A percentile compares a stretch with the other conserved stretches of the same genome.
phyloP scores from a whole-genome alignment of 768 basidiomycete genomes.

The Suillus occidentalis region DNA sequence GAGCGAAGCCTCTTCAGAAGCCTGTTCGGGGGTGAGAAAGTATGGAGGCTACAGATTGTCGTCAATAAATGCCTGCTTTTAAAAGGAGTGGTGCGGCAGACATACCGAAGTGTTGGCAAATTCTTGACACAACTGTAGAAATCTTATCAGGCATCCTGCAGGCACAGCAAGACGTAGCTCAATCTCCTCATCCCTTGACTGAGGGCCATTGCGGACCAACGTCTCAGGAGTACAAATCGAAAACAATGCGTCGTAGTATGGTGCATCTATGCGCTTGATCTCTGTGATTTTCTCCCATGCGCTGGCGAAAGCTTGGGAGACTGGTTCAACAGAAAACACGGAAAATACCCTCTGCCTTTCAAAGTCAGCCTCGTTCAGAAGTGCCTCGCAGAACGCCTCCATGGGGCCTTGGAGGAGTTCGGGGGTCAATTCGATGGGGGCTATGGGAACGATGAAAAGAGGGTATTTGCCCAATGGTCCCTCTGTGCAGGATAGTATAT shows the following conservation, averaged over 20 bases:
- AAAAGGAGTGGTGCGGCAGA: slow-evolving; percentile 11
- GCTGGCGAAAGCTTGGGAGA: slow-evolving; percentile 44
- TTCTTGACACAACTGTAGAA: slow-evolving; percentile 46
- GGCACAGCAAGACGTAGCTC: slow-evolving; percentile 37
- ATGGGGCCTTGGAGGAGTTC: slow-evolving; percentile 37
- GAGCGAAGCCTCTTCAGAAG: slow-evolving; percentile 44
- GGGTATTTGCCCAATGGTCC: slow-evolving; percentile 48
- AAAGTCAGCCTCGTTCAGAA: slow-evolving; percentile 28
- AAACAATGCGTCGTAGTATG: slow-evolving; percentile 52
- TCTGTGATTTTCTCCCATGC: slow-evolving; percentile 46
- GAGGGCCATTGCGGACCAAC: slow-evolving; percentile 26
- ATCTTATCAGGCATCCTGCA: slow-evolving; percentile 41
- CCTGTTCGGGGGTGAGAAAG: slow-evolving; percentile 38
- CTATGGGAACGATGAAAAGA: slow-evolving; percentile 48
- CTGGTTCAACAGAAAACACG: slow-evolving; percentile 50
- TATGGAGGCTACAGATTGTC: slow-evolving; percentile 40
- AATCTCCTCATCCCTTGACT: slow-evolving; percentile 34
- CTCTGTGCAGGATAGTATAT: slow-evolving; percentile 48
- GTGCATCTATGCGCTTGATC: slow-evolving; percentile 37
- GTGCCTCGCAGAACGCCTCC: slow-evolving; percentile 36
- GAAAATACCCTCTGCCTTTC: slow-evolving; percentile 55
- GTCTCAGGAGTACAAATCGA: slow-evolving; percentile 44
- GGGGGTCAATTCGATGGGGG: slow-evolving; percentile 23
- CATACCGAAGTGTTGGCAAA: slow-evolving; percentile 55
- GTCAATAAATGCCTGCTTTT: slow-evolving; percentile 1